Evolutionary conservation across 2,329 filamentous ascomycete species (phyloP), one percentile per base, ranked within the genome.

Genomic region (Monosporascus sp.): DNA sequence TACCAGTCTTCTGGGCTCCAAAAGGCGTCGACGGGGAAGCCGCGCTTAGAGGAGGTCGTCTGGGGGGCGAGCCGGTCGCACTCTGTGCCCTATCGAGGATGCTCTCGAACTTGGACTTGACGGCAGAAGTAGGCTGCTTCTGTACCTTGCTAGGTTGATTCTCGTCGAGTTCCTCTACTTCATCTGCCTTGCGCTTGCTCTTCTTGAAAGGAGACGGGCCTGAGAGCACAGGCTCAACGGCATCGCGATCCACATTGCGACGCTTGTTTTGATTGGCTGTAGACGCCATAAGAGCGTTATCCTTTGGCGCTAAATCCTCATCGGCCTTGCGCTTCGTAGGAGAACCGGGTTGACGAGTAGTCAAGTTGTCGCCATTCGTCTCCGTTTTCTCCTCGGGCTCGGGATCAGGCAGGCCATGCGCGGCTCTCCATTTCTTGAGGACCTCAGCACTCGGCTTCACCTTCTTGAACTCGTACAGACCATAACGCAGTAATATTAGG

Each of bases 381-480:
- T 62, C 55, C 7, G 68, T 65, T 38, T 64, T 64, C 9, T 66
- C 68, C 45, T 80, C 75, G 9, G 79, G 76, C 50, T 78, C 74
- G 0, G 74, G 70, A 28, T 78, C 74, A 9, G 79, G 76, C 22
- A 85, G 72, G 35, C 78, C 78, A 60, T 84, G 76, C 52, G 79
- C 77, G 43, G 77, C 69, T 62, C 80, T 78, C 81, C 81, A 85
- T 60, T 78, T 78, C 65, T 77, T 80, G 51, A 84, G 71, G 8
- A 82, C 73, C 40, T 82, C 78, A 55, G 77, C 78, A 0, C 80
- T 81, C 1, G 80, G 79, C 61, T 82, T 82, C 43, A 84, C 76
- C 18, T 79, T 84, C 69, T 84, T 82, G 69, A 84, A 85, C 61
- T 84, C 78, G 62, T 84, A 85, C 2, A 84, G 74, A 2, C 81